Conservation (phyloP, 1,284 basidiomycete species). For the Pseudozyma sp. region DNA sequence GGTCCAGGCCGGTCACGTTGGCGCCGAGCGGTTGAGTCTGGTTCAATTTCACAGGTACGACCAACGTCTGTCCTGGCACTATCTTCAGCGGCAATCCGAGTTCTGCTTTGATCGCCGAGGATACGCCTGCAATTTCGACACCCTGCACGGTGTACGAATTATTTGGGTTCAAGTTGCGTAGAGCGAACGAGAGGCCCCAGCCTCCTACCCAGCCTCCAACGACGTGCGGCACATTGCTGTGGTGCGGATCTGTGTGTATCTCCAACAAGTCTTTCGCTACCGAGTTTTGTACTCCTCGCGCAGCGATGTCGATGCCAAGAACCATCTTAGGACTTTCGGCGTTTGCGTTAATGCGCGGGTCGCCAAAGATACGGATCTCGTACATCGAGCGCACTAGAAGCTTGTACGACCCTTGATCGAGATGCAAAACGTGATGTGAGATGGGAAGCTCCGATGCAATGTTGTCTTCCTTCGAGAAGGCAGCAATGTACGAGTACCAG, state of each 20-base stretch:
- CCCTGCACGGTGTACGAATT: slow-evolving; percentile 6
- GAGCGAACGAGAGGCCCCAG: slow-evolving; percentile 31
- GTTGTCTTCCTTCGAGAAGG: slow-evolving; percentile 14
- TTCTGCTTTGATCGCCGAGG: slow-evolving; percentile 1
- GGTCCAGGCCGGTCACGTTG: not conserved
- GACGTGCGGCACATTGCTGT: slow-evolving; percentile 43
- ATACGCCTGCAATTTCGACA: not conserved
- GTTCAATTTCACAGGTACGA: slow-evolving; percentile 13
- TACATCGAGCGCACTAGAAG: slow-evolving; percentile 42
- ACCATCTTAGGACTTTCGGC: slow-evolving; percentile 30
- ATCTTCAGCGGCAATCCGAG: slow-evolving; percentile 3
- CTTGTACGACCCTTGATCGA: slow-evolving; percentile 34
- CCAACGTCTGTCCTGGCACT: slow-evolving; percentile 10
- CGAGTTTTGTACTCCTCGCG: slow-evolving; percentile 1
- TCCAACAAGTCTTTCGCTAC: not conserved
- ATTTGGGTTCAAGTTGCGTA: slow-evolving; percentile 23
- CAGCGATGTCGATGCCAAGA: slow-evolving; percentile 37
- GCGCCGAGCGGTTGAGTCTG: slow-evolving; percentile 6
- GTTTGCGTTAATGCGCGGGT: slow-evolving; percentile 21
- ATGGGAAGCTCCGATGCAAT: not conserved
- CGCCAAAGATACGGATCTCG: slow-evolving; percentile 55
- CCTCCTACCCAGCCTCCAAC: slow-evolving; percentile 49
- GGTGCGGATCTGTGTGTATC: slow-evolving; percentile 24
- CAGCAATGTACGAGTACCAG: slow-evolving; percentile 53
- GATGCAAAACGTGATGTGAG: slow-evolving; percentile 35